Evolutionary conservation across 1,139 yeast species (phyloP), one percentile per base, ranked within the genome.

Genomic region (Kurtzmaniella quercitrusa): DNA sequence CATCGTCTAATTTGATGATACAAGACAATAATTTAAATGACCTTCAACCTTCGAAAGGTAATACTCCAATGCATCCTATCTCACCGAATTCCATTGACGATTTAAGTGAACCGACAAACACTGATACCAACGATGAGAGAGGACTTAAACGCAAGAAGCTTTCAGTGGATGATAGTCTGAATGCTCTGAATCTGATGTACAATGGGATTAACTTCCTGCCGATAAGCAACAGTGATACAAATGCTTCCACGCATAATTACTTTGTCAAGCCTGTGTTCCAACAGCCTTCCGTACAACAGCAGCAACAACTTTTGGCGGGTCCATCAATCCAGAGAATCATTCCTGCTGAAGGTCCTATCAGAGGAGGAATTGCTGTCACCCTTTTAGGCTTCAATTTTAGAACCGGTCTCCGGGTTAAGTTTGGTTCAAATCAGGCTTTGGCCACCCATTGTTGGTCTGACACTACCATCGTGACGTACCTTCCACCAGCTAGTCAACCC

Each of bases 381-480:
- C 68, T 93, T 40, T 70, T 93, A 38, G 98, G 98, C 3, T 77
- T 82, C 45, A 88, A 90, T 49, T 91, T 93, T 70, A 81, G 82
- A 46, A 86, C 87, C 12, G 96, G 95, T 1, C 71, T 90, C 49
- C 70, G 74, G 33, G 96, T 91, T 17, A 84, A 85, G 60, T 93
- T 93, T 65, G 98, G 98, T 39, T 80, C 86, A 6, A 83, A 82
- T 57, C 73, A 77, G 49, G 94, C 97, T 0, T 69, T 88, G 41
- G 87, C 95, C 1, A 89, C 97, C 1, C 96, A 90, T 59, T 90
- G 95, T 62, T 93, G 98, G 98, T 88, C 95, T 40, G 95, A 87
- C 39, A 79, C 94, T 3, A 93, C 98, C 0, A 85, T 93, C 48
- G 96, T 93, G 2, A 89, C 97, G 0, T 91, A 87, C 55, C 69